These are phyloP conservation scores for Cladorrhinum sp. DNA, from an alignment of 2,329 filamentous ascomycete genomes.

Conservation along the genomic window DNA sequence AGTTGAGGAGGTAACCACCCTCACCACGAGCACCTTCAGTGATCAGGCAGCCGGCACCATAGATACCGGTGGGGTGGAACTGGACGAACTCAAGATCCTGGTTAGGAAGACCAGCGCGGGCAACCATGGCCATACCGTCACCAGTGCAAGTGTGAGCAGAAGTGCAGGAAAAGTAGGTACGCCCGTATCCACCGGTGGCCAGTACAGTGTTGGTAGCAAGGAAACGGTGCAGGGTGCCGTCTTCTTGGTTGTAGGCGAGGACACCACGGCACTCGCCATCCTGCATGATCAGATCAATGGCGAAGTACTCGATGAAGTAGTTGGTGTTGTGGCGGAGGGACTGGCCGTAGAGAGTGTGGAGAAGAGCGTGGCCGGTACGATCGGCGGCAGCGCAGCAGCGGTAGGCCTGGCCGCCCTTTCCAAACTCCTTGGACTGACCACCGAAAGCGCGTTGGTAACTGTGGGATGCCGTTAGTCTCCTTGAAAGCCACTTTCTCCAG, in stretches of 20 bases:
- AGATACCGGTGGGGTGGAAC: conserved; percentile 99
- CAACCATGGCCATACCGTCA: conserved; percentile 99
- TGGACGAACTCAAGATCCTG: conserved; percentile 99
- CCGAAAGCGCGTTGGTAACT: conserved; percentile 98
- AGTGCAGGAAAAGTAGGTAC: conserved; percentile 97
- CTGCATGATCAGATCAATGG: conserved; percentile 95
- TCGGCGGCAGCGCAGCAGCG: conserved; percentile 95
- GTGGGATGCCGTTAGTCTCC: conserved; percentile 19
- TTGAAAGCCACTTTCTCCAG: neutral
- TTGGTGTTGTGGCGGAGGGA: conserved; percentile 97
- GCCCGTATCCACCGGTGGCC: conserved; percentile 95
- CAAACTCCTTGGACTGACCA: conserved; percentile 91
- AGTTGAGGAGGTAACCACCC: conserved; percentile 96
- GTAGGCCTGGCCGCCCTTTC: conserved; percentile 97
- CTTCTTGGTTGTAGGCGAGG: conserved; percentile 97
- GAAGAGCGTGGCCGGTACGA: conserved; percentile 92
- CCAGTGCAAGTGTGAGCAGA: conserved; percentile 98
- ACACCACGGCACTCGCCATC: conserved; percentile 95
- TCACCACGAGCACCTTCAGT: conserved; percentile 97
- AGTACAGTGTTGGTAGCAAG: conserved; percentile 94
- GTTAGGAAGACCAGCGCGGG: conserved; percentile 94
- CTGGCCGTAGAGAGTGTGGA: conserved; percentile 98
- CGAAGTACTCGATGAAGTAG: conserved; percentile 99
- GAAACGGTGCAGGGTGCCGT: conserved; percentile 96
- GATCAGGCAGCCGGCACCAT: conserved; percentile 95